Base-by-base conservation (phyloP, 768 basidiomycete genomes). In the Asterophora parasitica region DNA sequence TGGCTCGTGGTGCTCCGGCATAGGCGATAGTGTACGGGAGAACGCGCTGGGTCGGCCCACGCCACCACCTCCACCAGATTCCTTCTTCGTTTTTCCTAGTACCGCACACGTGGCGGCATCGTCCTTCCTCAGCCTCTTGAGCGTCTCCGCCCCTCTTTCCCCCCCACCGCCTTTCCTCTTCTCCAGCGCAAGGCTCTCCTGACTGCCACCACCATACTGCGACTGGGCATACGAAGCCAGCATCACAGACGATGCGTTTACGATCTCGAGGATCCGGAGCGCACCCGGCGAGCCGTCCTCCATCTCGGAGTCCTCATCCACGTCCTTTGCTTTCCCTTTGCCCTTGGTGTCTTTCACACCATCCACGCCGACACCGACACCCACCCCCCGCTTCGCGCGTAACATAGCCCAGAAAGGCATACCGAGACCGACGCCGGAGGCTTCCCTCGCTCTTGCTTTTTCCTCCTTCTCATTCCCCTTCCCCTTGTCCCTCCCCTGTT, bases 11-110 rank as follows among this genome's bases (percentile, higher is more conserved):
- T 23, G 23, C 6, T 23, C 23, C 3, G 26, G 56, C 13, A 50
- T 56, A 49, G 35, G 61, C 50, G 39, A 6, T 4, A 2, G 30
- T 42, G 42, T 57, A 39, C 48, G 56, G 17, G 47, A 61, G 16
- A 44, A 46, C 44, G 55, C 27, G 36, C 54, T 57, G 43, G n/a
- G n/a, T n/a, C n/a, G n/a, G n/a, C n/a, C n/a, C n/a, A n/a, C n/a
- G n/a, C n/a, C n/a, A n/a, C n/a, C n/a, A n/a, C n/a, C n/a, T n/a
- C n/a, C n/a, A n/a, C n/a, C n/a, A n/a, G n/a, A n/a, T n/a, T n/a
- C n/a, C n/a, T n/a, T n/a, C n/a, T n/a, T n/a, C n/a, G n/a, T n/a
- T n/a, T n/a, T n/a, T n/a, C n/a, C n/a, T n/a, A n/a, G n/a, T n/a
- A n/a, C n/a, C n/a, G 23, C 23, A 23, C 23, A 23, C 23, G 3